phyloP scores from a whole-genome alignment of 1,139 yeast genomes.

The Nakaseomyces delphensis region DNA sequence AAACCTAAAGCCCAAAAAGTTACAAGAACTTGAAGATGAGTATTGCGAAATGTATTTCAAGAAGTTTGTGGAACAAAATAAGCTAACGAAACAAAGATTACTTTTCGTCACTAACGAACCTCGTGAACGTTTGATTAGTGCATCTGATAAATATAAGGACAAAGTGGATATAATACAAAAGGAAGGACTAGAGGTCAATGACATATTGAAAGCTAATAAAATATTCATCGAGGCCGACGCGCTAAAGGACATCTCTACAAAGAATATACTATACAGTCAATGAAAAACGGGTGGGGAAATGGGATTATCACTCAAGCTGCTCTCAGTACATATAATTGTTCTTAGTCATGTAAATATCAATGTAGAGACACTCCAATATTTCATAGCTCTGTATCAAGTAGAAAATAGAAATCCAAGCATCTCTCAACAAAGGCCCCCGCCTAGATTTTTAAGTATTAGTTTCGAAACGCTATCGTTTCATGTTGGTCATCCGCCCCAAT shows the following conservation, averaged over 20 bases:
- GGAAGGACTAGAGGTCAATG: conserved; percentile 79
- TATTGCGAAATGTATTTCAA: conserved; percentile 44
- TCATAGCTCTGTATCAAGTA: too few relatives aligned
- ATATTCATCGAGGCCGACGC: conserved; percentile 69
- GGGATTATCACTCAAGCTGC: too few relatives aligned
- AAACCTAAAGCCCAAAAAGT: not conserved
- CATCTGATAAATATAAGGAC: conserved; percentile 38
- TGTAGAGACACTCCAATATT: too few relatives aligned
- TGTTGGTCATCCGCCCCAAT: not conserved
- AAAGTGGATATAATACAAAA: conserved; percentile 61
- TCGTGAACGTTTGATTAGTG: conserved; percentile 28
- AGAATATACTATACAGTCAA: not conserved
- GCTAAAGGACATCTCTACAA: conserved; percentile 28
- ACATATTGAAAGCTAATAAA: conserved; percentile 70
- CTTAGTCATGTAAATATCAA: not conserved
- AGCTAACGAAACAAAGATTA: conserved; percentile 46
- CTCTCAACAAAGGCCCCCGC: too few relatives aligned
- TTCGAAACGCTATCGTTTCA: not conserved
- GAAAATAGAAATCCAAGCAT: too few relatives aligned
- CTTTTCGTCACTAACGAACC: conserved; percentile 46
- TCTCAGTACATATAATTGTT: not conserved
- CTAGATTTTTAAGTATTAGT: too few relatives aligned
- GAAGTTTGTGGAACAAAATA: conserved; percentile 51
- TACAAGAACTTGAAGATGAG: conserved; percentile 20
- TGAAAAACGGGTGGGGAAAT: too few relatives aligned